A percentile compares a stretch with the other conserved stretches of the same genome.
Evolutionary conservation across 164 flowering plant species (phyloP).

Genomic region (Annona squamosa): DNA sequence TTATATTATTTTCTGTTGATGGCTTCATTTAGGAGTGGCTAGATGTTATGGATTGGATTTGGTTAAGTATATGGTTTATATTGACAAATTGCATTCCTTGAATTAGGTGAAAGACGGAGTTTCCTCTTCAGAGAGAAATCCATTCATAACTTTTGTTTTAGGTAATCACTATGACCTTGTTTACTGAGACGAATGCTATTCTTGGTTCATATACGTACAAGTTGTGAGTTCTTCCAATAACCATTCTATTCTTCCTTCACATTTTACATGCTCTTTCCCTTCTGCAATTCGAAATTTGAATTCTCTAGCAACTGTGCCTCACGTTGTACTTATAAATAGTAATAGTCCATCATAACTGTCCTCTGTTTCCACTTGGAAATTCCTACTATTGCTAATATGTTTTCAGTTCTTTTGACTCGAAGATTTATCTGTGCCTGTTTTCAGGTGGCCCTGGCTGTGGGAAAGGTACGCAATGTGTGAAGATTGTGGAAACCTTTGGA

Average conservation of each 20-base stretch:
- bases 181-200: neutral
- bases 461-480: constrained; percentile 84
- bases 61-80: neutral
- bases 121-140: constrained; percentile 25
- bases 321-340: neutral
- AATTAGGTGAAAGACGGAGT: constrained; percentile 42
- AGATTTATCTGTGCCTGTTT: constrained; percentile 7
- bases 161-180: constrained; percentile 34
- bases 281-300: neutral
- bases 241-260: neutral
- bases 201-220: neutral
- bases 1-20: neutral
- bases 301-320: neutral
- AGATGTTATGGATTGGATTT: neutral
- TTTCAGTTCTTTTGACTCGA: neutral
- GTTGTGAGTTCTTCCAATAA: neutral
- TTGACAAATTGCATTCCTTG: constrained; percentile 2
- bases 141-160: constrained; percentile 75
- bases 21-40: neutral
- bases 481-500: constrained; percentile 66
- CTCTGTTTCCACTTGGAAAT: neutral
- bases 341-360: neutral
- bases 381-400: neutral
- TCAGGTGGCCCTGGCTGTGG: constrained; percentile 97
- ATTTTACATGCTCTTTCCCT: neutral